These are phyloP conservation scores for Trametes sp. DNA, from an alignment of 1,284 basidiomycete genomes.

Conservation along the genomic window DNA sequence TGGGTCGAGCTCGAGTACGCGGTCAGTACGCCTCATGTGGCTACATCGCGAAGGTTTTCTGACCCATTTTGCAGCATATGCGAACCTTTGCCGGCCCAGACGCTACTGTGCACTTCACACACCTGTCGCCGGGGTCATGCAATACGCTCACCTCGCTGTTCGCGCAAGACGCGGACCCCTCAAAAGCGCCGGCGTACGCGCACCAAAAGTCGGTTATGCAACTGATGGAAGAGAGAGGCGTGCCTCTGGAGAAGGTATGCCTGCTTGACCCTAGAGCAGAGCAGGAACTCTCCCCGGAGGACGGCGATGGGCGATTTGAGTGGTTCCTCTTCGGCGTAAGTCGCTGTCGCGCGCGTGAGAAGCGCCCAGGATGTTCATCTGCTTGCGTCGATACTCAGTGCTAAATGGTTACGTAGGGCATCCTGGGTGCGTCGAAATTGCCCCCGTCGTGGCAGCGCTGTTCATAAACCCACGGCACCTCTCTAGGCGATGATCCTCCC, in stretches of 20 bases:
- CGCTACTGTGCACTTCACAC: conserved; percentile 82
- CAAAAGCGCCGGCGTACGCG: conserved; percentile 59
- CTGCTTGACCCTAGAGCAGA: conserved; percentile 89
- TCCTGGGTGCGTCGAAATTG: conserved; percentile 53
- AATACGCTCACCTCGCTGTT: conserved; percentile 61
- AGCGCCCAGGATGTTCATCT: too few species aligned
- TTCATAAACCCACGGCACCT: neutral
- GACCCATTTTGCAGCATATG: conserved; percentile 74
- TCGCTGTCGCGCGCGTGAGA: too few species aligned
- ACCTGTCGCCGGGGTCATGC: conserved; percentile 77
- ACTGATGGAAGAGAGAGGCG: conserved; percentile 60
- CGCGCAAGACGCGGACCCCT: conserved; percentile 30
- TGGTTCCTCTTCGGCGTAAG: conserved; percentile 89
- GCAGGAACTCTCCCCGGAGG: conserved; percentile 72
- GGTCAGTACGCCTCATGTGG: conserved; percentile 31
- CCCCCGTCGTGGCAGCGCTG: neutral
- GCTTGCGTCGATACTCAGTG: too few species aligned
- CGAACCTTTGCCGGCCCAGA: conserved; percentile 73
- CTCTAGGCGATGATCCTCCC: conserved; percentile 88
- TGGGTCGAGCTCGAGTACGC: conserved; percentile 91
- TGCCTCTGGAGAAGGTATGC: conserved; percentile 75
- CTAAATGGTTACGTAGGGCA: conserved; percentile 54
- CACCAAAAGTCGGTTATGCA: conserved; percentile 72
- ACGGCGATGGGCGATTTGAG: conserved; percentile 76
- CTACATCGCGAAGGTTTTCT: neutral